phyloP scores from a whole-genome alignment of 2,329 filamentous ascomycete genomes.

The Diatrype stigma region DNA sequence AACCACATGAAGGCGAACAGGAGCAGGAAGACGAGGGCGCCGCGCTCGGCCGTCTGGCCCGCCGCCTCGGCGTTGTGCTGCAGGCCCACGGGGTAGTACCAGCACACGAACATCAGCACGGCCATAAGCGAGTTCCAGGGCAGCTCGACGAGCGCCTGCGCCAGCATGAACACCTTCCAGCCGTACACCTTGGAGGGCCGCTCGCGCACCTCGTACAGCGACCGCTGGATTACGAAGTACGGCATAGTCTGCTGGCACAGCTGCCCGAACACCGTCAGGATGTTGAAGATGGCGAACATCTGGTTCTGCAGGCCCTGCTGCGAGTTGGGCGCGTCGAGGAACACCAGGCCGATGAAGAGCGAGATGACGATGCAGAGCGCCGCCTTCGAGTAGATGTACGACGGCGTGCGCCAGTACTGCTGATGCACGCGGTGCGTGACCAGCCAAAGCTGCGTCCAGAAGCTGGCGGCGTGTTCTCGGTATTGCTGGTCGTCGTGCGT shows the following conservation, averaged over 20 bases:
- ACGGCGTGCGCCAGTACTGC: constrained; percentile 87
- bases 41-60: constrained; percentile 61
- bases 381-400: constrained; percentile 83
- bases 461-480: constrained; percentile 77
- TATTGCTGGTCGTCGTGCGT: constrained; percentile 42
- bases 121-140: constrained; percentile 78
- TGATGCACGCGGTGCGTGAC: constrained; percentile 75
- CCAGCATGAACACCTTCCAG: constrained; percentile 81
- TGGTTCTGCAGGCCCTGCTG: constrained; percentile 81
- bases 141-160: constrained; percentile 78
- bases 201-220: constrained; percentile 80
- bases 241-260: constrained; percentile 80
- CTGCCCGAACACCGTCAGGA: constrained; percentile 77
- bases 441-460: constrained; percentile 61
- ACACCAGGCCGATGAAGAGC: constrained; percentile 79
- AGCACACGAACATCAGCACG: constrained; percentile 72
- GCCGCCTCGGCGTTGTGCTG: constrained; percentile 64
- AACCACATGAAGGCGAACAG: constrained; percentile 73
- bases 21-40: constrained; percentile 75
- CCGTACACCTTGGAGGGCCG: constrained; percentile 79
- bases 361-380: constrained; percentile 60
- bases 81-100: constrained; percentile 83
- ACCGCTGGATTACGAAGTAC: constrained; percentile 76
- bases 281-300: constrained; percentile 82
- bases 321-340: constrained; percentile 67